Base-by-base conservation (phyloP, 768 basidiomycete species). In the Amanita brunnescens region DNA sequence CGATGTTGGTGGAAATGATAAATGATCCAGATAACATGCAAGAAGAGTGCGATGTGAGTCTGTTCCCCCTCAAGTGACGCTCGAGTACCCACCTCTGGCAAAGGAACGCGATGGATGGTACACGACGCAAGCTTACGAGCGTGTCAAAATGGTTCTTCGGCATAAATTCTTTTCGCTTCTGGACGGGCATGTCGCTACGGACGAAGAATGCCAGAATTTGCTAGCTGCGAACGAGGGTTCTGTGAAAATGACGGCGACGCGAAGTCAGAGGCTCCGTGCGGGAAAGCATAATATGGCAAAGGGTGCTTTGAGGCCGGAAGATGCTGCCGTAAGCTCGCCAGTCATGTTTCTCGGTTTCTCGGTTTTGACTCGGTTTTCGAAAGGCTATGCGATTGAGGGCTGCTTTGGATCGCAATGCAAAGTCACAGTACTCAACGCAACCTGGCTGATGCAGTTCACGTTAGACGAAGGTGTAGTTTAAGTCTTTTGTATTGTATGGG, bases 21-120 rank as follows among this genome's bases (percentile, higher is more conserved):
- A 77, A 86, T 54, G 80, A 86, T 52, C 73, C 80, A 4, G 75
- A 80, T 13, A 84, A 80, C 40, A 68, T 87, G 14, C 78, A 83
- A 30, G 84, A 87, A 54, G 71, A 65, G 10, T 91, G 89, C 63
- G 74, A 91, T 61, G 92, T 94, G 54, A 59, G 87, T 71, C 6
- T 26, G 14, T 21, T 1, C 33, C 29, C 10, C n/a, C n/a, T 21
- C 9, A 1, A n/a, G 14, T 35, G 20, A n/a, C 20, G 7, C 35
- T 30, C 45, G 26, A 29, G 16, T 48, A 42, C 37, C 58, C 24
- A 52, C 12, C 21, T 41, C 42, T 21, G 6, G 6, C 13, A 32
- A 53, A 87, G 85, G 84, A 88, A 70, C 81, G 84, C 43, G 87
- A 91, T 59, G 94, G 94, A 2, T 97, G 93, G 93, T 96, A 86